Evolutionary conservation across 1,139 yeast genomes (phyloP).

Genomic region (Wickerhamomyces sp.): DNA sequence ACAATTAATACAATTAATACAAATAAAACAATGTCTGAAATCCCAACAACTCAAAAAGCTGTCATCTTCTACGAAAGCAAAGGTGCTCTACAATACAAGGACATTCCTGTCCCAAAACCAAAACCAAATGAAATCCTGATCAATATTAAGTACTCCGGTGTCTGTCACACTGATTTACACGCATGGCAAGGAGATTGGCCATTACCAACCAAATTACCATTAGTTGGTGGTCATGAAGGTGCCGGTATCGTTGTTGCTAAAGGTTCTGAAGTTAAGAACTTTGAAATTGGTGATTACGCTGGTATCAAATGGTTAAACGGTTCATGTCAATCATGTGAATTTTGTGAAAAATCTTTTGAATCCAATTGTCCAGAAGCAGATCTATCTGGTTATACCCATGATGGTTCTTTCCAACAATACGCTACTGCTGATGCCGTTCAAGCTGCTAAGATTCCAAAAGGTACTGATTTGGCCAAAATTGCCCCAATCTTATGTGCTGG

Average conservation of each 20-base stretch:
- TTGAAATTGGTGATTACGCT: conserved; percentile 58
- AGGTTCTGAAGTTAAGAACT: conserved; percentile 53
- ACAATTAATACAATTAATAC: conserved; percentile 2
- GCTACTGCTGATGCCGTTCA: conserved; percentile 65
- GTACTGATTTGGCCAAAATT: conserved; percentile 51
- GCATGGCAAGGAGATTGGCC: conserved; percentile 87
- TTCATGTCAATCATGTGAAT: conserved; percentile 56
- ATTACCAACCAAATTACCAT: conserved; percentile 57
- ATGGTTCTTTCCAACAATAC: conserved; percentile 63
- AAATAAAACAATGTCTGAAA: conserved; percentile 11
- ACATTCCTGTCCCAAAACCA: conserved; percentile 65
- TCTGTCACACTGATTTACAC: conserved; percentile 75
- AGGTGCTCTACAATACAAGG: conserved; percentile 60
- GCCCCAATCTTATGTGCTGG: conserved; percentile 67
- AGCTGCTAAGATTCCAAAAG: conserved; percentile 54
- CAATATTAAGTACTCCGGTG: conserved; percentile 72
- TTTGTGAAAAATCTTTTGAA: conserved; percentile 49
- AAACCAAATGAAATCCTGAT: conserved; percentile 63
- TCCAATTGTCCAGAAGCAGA: conserved; percentile 57
- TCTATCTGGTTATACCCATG: conserved; percentile 62
- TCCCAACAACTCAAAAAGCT: conserved; percentile 69
- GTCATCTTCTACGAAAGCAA: conserved; percentile 65
- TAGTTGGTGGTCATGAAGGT: conserved; percentile 72
- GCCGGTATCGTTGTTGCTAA: conserved; percentile 60
- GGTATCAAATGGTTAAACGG: conserved; percentile 65